Evolutionary conservation across 495 filamentous ascomycete species (phyloP), one percentile per base, ranked within the genome.

Genomic region (Peziza echinospora): DNA sequence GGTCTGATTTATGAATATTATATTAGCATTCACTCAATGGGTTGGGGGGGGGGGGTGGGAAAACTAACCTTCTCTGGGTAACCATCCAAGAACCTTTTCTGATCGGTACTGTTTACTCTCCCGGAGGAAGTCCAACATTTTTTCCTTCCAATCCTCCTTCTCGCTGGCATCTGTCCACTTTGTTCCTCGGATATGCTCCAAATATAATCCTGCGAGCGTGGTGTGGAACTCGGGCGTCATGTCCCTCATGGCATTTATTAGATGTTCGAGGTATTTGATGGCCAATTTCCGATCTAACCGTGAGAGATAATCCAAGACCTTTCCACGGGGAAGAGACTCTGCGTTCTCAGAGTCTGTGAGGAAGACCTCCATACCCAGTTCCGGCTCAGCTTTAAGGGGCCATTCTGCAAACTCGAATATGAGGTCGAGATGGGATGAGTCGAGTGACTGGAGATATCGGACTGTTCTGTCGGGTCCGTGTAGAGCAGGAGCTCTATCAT

Each of bases 341-440:
- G 89, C 86, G 57, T 93, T 93, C 55, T 93, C 84, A 11, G 84
- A 85, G 58, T 99, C 91, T 5, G 82, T 80, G 1, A 93, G 58
- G 64, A 99, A 99, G 4, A 96, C 68, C 48, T 94, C 85, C 86
- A 99, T 93, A 13, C 78, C 85, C n/a, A 84, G 60, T 2, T 76
- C 70, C 2, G 81, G 72, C 51, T 89, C 71, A 22, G 66, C 70
- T 41, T 68, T 64, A 21, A 96, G 54, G 0, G 89, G 85, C 89
- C 89, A 96, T 51, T 82, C 76, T 0, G 77, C 78, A 52, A 91
- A 93, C 55, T 94, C 84, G 11, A 96, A 69, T 21, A 94, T 86
- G 24, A 94, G 67, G 53, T 93, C 85, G 47, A 92, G 85, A 63
- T 84, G 72, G 47, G 87, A 81, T 0, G 87, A 77, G 3, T 85